phyloP scores from a whole-genome alignment of 257 asterid species.

The Cynanchum wilfordii region DNA sequence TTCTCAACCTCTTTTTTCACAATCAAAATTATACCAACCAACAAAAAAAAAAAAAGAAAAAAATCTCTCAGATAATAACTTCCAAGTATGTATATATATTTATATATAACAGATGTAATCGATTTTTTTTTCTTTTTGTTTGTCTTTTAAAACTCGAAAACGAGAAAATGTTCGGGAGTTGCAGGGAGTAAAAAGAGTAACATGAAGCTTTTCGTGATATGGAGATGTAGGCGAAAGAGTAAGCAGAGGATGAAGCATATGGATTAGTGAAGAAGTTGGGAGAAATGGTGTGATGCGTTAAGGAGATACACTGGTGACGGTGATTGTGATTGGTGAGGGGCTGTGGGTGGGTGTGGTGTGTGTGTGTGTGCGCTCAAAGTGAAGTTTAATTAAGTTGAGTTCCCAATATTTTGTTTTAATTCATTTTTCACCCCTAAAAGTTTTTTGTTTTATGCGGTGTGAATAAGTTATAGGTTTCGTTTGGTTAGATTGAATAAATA shows the following conservation, averaged over 20 bases:
- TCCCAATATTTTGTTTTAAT: slow-evolving; percentile 12
- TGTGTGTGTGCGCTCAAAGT: background rate
- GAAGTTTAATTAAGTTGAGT: slow-evolving; percentile 14
- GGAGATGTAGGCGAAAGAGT: slow-evolving; percentile 6
- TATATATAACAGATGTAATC: background rate
- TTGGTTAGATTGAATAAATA: too few species aligned
- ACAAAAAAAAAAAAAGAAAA: background rate
- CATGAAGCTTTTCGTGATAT: background rate
- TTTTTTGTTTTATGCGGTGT: background rate
- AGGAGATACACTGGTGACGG: slow-evolving; percentile 14
- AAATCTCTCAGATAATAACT: background rate
- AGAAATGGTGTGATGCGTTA: slow-evolving; percentile 8
- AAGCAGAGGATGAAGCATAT: slow-evolving; percentile 8
- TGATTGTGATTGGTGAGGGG: slow-evolving; percentile 15
- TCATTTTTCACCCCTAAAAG: background rate
- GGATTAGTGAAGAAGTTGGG: slow-evolving; percentile 5
- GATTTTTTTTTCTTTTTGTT: background rate
- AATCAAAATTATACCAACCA: background rate
- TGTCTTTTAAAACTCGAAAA: background rate
- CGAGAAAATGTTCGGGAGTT: background rate
- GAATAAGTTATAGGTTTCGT: too few species aligned
- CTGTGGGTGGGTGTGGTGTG: background rate
- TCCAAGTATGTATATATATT: background rate
- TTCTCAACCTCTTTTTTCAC: background rate
- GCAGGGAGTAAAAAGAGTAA: background rate